Percentiles rank a stretch among this genome's conserved stretches.
These are phyloP conservation scores for Cytauxzoon felis DNA, from an alignment of 169 alveolate species.

Conservation along the genomic window DNA sequence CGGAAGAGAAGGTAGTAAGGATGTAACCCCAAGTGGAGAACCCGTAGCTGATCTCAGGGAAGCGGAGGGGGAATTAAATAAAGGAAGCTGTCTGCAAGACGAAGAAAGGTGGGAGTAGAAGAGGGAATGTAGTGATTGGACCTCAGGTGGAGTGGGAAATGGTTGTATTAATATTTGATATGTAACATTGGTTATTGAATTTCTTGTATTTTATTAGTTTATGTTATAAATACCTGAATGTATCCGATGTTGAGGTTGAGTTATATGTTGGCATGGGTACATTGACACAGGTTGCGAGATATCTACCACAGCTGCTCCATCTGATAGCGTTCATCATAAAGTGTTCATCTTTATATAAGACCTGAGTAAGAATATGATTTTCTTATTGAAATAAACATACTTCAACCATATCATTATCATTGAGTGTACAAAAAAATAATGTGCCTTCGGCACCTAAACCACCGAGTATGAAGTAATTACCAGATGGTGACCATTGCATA, in stretches of 20 bases:
- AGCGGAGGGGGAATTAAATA: too few relatives aligned
- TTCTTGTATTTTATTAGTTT: background rate
- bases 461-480: constrained; percentile 82
- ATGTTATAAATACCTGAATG: constrained; percentile 45
- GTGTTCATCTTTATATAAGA: constrained; percentile 81
- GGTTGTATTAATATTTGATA: background rate
- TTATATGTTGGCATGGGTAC: constrained; percentile 59
- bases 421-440: constrained; percentile 77
- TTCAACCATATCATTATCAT: constrained; percentile 81
- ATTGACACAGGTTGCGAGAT: constrained; percentile 75
- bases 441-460: constrained; percentile 81
- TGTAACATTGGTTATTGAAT: background rate
- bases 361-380: background rate
- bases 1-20: too few relatives aligned
- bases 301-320: constrained; percentile 87
- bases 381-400: too few relatives aligned
- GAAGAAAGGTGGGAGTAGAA: too few relatives aligned
- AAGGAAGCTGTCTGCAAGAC: too few relatives aligned
- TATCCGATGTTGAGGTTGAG: constrained; percentile 40
- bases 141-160: background rate
- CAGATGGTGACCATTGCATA: constrained; percentile 85
- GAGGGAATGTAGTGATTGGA: too few relatives aligned
- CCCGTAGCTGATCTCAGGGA: too few relatives aligned
- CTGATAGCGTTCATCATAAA: constrained; percentile 77
- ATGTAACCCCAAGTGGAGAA: too few relatives aligned